phyloP scores from a whole-genome alignment of 768 basidiomycete species.

The Agaricus blazei region DNA sequence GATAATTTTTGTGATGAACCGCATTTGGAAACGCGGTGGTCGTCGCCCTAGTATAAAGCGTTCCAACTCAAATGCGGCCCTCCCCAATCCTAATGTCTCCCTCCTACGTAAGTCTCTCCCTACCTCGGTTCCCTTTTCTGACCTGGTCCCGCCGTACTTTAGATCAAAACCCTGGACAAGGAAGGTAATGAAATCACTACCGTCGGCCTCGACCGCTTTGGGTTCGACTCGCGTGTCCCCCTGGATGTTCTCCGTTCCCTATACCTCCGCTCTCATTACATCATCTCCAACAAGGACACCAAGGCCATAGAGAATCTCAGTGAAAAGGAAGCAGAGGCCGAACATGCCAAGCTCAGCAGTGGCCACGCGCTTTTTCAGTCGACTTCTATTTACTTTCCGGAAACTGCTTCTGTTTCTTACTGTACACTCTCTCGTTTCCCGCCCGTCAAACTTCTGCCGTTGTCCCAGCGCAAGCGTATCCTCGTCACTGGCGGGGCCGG shows the following conservation, averaged over 20 bases:
- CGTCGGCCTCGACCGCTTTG: constrained; percentile 84
- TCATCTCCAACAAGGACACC: constrained; percentile 35
- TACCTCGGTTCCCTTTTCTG: constrained; percentile 5
- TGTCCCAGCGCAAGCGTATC: constrained; percentile 77
- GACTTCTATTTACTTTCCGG: constrained; percentile 81
- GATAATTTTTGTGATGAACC: constrained; percentile 15
- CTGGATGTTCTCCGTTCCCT: constrained; percentile 81
- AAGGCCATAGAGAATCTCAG: constrained; percentile 28
- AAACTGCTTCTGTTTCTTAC: constrained; percentile 81
- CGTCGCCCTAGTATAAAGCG: neutral
- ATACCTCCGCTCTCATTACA: constrained; percentile 81
- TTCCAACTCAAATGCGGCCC: neutral
- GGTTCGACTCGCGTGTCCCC: constrained; percentile 83
- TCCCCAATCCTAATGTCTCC: constrained; percentile 17
- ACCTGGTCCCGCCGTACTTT: constrained; percentile 12
- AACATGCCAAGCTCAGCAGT: constrained; percentile 52
- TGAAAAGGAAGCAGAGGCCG: constrained; percentile 33
- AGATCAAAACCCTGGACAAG: constrained; percentile 70
- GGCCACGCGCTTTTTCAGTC: constrained; percentile 59
- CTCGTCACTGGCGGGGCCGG: constrained; percentile 97
- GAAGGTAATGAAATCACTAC: constrained; percentile 67
- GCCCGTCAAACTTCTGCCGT: constrained; percentile 83
- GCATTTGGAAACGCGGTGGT: constrained; percentile 1
- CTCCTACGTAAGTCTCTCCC: constrained; percentile 20
- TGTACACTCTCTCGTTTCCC: constrained; percentile 90